Evolutionary conservation across 164 flowering plant species (phyloP), one percentile per base, ranked within the genome.

Genomic region (Magnolia officinalis): DNA sequence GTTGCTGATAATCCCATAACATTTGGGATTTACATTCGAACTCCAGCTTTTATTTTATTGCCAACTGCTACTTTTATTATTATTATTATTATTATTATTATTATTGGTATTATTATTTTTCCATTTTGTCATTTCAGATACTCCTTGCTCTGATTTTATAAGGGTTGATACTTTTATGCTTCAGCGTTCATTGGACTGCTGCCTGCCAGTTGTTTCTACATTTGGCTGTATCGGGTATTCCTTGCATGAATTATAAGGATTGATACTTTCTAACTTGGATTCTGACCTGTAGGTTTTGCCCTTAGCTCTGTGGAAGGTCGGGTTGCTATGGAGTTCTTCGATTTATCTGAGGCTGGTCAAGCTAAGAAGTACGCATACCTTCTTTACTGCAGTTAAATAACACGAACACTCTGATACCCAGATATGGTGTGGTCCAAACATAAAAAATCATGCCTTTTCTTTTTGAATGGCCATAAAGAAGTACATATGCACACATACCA

Each of bases 301-400:
- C 94, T 96, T 67, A 96, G 99, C 84, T 94, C 98, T 45, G 97
- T 94, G 64, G 99, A 96, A 86, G 99, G 99, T 61, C 88, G 97
- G 20, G 95, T 95, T 77, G 95, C 98, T 1, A 96, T 94, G 98
- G 99, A 96, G 78, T 96, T 94, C 72, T 96, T 96, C 84, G 98
- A 96, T 83, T 92, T 87, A n/a, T 91, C 98, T 21, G 98, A 94
- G 80, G 86, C 91, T 73, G 91, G 97, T 76, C 99, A 96, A 84
- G 83, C 95, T 20, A 96, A 96, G 78, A 96, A 94, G 99, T 96
- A 86, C 19, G 92, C 80, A 69, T 76, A 2, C 29, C 51, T 45
- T 68, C 11, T 65, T 20, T 59, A 37, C 45, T 37, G 45, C 45
- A 37, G 45, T 37, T 37, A 3, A 37, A 37, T 37, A 37, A 37